These are phyloP conservation scores for Trichoderma atrobrunneum DNA, from an alignment of 2,329 filamentous ascomycete genomes.

Conservation along the genomic window DNA sequence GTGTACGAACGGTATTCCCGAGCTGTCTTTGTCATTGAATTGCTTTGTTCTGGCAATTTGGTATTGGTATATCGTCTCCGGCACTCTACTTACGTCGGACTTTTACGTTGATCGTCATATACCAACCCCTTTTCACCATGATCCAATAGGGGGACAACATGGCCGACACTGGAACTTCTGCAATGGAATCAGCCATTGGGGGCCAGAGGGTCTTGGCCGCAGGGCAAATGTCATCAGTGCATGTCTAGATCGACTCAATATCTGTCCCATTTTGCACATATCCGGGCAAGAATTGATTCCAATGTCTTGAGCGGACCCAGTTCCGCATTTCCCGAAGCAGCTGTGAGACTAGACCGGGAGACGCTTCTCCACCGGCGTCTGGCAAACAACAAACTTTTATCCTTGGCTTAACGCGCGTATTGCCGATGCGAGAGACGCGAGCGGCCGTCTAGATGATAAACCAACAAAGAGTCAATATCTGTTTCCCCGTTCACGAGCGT, in stretches of 20 bases:
- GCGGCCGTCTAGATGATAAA: not conserved
- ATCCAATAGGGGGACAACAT: not conserved
- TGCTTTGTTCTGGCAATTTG: not conserved
- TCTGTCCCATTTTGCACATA: not conserved
- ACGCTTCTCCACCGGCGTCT: not conserved
- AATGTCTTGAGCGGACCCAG: not conserved
- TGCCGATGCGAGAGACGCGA: not conserved
- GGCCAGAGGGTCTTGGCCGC: conserved; percentile 19
- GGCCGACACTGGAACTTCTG: conserved; percentile 18
- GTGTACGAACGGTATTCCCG: not conserved
- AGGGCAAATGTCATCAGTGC: conserved; percentile 21
- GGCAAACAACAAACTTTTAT: not conserved
- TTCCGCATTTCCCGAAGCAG: not conserved
- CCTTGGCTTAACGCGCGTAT: conserved; percentile 12
- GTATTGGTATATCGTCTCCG: not conserved
- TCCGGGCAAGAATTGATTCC: not conserved
- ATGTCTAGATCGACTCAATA: not conserved
- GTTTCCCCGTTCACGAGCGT: not conserved
- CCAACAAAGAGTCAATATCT: not conserved
- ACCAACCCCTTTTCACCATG: not conserved
- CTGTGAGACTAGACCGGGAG: not conserved
- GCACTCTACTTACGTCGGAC: not conserved
- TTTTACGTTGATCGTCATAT: not conserved
- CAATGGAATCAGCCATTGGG: conserved; percentile 8
- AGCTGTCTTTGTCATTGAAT: not conserved